Evolutionary conservation across 73 alveolate genomes (phyloP).

Genomic region (Paramecium sonneborni): DNA sequence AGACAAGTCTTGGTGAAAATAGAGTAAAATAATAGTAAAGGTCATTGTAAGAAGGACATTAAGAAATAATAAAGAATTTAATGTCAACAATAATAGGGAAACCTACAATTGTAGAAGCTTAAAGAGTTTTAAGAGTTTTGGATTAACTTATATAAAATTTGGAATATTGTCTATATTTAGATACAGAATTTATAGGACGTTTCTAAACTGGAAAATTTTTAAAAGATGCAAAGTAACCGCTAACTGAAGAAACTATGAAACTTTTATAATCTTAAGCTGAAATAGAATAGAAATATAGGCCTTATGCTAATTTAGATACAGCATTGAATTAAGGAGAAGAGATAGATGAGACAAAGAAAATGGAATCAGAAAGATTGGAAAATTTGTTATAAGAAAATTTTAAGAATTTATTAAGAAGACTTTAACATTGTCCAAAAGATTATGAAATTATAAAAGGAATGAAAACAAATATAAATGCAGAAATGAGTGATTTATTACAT

Average conservation of each 20-base stretch:
- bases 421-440: constrained; percentile 56
- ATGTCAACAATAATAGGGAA: constrained; percentile 65
- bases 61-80: constrained; percentile 61
- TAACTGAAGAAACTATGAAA: constrained; percentile 43
- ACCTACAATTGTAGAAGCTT: constrained; percentile 68
- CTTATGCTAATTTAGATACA: constrained; percentile 54
- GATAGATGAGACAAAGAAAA: constrained; percentile 58
- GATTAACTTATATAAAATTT: constrained; percentile 51
- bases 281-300: constrained; percentile 58
- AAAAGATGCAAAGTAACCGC: constrained; percentile 55
- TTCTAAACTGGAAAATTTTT: constrained; percentile 61
- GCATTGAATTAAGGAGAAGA: constrained; percentile 57
- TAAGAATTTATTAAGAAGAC: constrained; percentile 50
- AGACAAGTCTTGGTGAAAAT: neutral
- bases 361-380: constrained; percentile 62
- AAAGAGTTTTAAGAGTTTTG: constrained; percentile 59
- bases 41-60: constrained; percentile 58
- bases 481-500: constrained; percentile 64
- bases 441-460: constrained; percentile 54
- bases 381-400: constrained; percentile 56
- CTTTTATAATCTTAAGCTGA: constrained; percentile 56
- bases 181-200: constrained; percentile 57
- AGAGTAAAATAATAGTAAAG: neutral
- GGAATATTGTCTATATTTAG: constrained; percentile 39
- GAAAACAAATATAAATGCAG: constrained; percentile 64